Percentiles rank a stretch among this genome's conserved stretches.
Conservation (phyloP, 2,329 filamentous ascomycete species). For the Parastagonospora avenae region DNA sequence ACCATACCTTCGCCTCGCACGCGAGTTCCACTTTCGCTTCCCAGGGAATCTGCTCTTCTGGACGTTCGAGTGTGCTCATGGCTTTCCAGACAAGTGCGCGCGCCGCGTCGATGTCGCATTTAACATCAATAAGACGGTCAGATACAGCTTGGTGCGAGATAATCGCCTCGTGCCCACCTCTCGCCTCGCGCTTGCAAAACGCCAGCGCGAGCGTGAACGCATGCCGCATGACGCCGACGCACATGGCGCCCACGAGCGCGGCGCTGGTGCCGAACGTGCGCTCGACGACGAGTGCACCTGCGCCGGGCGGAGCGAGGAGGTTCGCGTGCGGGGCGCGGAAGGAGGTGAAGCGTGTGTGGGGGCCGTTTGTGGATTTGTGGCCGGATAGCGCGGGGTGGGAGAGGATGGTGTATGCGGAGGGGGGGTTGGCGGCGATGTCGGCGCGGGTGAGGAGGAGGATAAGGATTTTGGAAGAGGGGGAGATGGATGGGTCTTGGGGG, state of each 20-base stretch:
- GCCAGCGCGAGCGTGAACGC: conserved; percentile 58
- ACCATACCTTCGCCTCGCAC: conserved; percentile 58
- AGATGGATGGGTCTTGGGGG: conserved; percentile 15
- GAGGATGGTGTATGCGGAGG: conserved; percentile 54
- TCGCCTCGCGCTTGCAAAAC: conserved; percentile 56
- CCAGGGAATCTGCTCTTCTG: conserved; percentile 45
- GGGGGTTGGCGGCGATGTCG: conserved; percentile 53
- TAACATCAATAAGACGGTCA: conserved; percentile 59
- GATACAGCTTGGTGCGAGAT: conserved; percentile 58
- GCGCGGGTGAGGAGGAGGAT: conserved; percentile 57
- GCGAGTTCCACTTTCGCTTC: conserved; percentile 52
- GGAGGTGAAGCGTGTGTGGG: conserved; percentile 56
- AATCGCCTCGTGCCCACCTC: conserved; percentile 54
- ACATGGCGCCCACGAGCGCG: conserved; percentile 61
- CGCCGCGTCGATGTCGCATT: conserved; percentile 58
- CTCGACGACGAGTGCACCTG: conserved; percentile 52
- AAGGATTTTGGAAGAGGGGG: conserved; percentile 50
- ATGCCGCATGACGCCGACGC: conserved; percentile 59
- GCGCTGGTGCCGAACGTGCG: conserved; percentile 53
- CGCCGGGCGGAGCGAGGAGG: conserved; percentile 52
- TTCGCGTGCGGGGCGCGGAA: conserved; percentile 56
- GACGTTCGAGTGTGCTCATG: conserved; percentile 50
- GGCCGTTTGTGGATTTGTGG: conserved; percentile 56
- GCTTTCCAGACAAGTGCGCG: conserved; percentile 60
- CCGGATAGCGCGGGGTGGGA: conserved; percentile 54